Evolutionary conservation across 2,329 filamentous ascomycete genomes (phyloP).

Genomic region (Claviceps monticola): DNA sequence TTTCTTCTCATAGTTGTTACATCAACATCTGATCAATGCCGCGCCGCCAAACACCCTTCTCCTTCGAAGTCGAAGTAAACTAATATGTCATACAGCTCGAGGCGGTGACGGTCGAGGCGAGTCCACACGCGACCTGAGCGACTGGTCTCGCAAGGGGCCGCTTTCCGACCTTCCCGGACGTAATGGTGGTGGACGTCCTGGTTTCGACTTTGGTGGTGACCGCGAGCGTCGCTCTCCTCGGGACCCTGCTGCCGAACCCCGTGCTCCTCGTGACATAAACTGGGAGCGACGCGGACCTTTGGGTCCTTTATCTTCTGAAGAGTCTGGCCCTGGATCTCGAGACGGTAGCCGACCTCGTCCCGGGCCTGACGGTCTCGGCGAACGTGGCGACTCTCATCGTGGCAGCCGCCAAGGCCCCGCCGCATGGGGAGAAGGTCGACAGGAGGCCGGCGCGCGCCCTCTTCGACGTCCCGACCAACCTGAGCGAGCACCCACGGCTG

Average conservation of each 20-base stretch:
- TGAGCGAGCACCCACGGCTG: constrained; percentile 63
- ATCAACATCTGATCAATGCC: too few relatives aligned
- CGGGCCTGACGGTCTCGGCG: constrained; percentile 38
- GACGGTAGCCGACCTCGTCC: constrained; percentile 39
- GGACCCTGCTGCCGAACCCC: constrained; percentile 45
- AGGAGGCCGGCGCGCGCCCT: constrained; percentile 60
- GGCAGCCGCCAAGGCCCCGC: constrained; percentile 56
- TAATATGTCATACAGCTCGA: constrained; percentile 49
- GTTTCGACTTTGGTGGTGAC: constrained; percentile 31
- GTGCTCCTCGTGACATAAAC: constrained; percentile 57
- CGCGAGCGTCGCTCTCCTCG: constrained; percentile 49
- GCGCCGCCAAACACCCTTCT: too few relatives aligned
- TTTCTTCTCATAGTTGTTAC: not conserved
- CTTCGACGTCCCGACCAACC: constrained; percentile 62
- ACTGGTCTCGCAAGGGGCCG: constrained; percentile 90
- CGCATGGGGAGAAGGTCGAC: constrained; percentile 60
- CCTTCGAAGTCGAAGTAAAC: not conserved
- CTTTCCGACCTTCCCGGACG: constrained; percentile 55
- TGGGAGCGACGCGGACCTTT: constrained; percentile 94
- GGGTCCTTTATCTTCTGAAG: constrained; percentile 49
- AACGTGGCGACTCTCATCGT: constrained; percentile 42
- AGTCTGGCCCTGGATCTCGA: constrained; percentile 34
- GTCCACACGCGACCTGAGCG: constrained; percentile 60
- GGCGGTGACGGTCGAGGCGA: constrained; percentile 54
- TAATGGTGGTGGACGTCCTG: constrained; percentile 28